Evolutionary conservation across 305 asterid genomes (phyloP), one percentile per base, ranked within the genome.

Genomic region (Fraxinus sp.): DNA sequence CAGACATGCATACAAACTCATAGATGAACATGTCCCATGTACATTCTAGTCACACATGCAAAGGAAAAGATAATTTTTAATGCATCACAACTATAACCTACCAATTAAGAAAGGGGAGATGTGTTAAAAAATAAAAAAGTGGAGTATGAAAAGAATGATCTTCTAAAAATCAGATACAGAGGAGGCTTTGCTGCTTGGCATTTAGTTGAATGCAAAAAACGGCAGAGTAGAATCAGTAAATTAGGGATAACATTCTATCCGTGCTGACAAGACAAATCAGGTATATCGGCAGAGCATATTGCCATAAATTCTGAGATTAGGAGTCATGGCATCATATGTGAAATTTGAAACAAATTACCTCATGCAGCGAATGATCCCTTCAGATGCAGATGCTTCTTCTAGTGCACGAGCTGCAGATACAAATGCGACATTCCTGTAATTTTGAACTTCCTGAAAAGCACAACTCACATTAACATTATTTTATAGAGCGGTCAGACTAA

Each of bases 331-430:
- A 59, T 59, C 28, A 18, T 18, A 20, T 59, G 26, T 28, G 37
- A 10, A 66, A 9, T 66, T 3, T 26, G 16, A 66, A 66, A 66
- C 4, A 26, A 66, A 24, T 26, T 78, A 95, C 99, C 97, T 93
- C 95, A 91, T 87, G 91, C 96, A 93, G 66, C 83, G 84, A 78
- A 94, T 79, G 83, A 94, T 90, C 71, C 88, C 85, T 36, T 93
- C 98, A 0, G 88, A 79, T 14, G 93, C 86, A 35, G 92, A 91
- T 22, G 98, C 95, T 88, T 94, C 98, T 90, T 95, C 98, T 81
- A 95, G 71, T 75, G 98, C 97, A 82, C 82, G 89, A 22, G 88
- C 93, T 28, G 97, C 99, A 80, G 94, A 91, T 32, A 78, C 85
- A 85, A 87, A 90, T 1, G 94, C 87, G 1, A 46, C 85, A 52